Conservation (phyloP, 495 filamentous ascomycete genomes). For the Hypoxylon perforatum region DNA sequence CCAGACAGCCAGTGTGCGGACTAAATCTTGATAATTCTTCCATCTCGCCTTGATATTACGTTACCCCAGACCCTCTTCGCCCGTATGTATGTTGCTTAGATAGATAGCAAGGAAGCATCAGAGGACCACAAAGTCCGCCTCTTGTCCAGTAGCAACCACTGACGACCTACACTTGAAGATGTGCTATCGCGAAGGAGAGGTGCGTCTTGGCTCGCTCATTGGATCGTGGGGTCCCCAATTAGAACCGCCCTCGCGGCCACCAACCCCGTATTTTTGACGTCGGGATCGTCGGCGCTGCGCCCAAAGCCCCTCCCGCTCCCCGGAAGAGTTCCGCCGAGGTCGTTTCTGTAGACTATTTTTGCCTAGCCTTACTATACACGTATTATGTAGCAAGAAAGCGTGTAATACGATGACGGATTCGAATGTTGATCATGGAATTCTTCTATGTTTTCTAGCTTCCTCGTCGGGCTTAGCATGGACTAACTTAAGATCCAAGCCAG, state of each 20-base stretch:
- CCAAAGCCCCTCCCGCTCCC: conserved; percentile 34
- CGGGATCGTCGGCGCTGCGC: conserved; percentile 27
- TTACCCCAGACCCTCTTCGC: conserved; percentile 14
- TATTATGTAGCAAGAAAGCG: conserved; percentile 2
- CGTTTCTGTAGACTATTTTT: conserved; percentile 1
- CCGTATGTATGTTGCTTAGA: conserved; percentile 25
- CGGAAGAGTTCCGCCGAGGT: conserved; percentile 31
- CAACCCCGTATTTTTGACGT: conserved; percentile 31
- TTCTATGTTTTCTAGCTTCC: conserved; percentile 31
- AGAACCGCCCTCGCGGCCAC: conserved; percentile 12
- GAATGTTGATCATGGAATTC: conserved; percentile 35
- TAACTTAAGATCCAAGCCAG: conserved; percentile 12
- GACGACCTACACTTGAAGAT: conserved; percentile 23
- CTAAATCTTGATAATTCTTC: conserved; percentile 36
- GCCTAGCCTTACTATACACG: conserved; percentile 26
- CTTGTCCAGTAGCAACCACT: conserved; percentile 14
- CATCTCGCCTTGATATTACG: conserved; percentile 26
- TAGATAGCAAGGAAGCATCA: conserved; percentile 12
- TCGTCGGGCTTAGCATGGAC: conserved; percentile 23
- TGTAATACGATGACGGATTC: conserved; percentile 13
- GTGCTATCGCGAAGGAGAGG: conserved; percentile 14
- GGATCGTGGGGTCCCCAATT: conserved; percentile 40
- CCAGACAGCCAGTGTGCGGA: conserved; percentile 8
- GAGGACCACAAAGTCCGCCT: conserved; percentile 20
- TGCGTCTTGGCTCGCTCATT: conserved; percentile 38